Conservation (phyloP, 1,284 basidiomycete genomes). For the Cutaneotrichosporon daszewskae region DNA sequence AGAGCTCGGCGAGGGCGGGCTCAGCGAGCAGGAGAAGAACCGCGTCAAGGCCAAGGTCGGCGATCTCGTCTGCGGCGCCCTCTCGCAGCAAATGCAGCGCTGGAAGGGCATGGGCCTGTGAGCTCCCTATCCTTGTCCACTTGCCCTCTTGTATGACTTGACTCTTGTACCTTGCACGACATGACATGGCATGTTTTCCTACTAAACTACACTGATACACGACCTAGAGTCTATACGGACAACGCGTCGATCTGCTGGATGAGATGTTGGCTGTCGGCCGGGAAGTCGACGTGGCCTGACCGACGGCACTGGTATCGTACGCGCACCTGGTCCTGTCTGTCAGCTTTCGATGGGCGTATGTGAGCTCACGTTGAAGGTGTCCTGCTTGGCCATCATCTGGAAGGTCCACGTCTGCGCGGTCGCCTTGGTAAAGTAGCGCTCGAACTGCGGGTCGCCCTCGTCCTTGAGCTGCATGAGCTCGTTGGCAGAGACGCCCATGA, state of each 20-base stretch:
- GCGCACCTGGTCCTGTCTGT: constrained; percentile 62
- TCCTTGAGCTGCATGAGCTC: constrained; percentile 71
- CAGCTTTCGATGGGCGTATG: constrained; percentile 1
- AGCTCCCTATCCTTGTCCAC: not conserved
- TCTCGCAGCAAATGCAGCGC: constrained; percentile 30
- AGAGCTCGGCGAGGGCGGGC: constrained; percentile 31
- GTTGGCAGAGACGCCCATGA: constrained; percentile 77
- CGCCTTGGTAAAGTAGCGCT: constrained; percentile 60
- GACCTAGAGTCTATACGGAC: constrained; percentile 16
- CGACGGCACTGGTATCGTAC: constrained; percentile 75
- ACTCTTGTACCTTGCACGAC: not conserved
- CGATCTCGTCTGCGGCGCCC: constrained; percentile 26
- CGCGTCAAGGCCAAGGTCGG: constrained; percentile 9
- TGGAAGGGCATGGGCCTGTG: constrained; percentile 24
- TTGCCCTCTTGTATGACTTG: not conserved
- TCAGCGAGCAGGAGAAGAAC: constrained; percentile 25
- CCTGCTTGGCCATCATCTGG: constrained; percentile 79
- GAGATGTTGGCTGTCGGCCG: constrained; percentile 61
- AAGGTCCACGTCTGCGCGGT: constrained; percentile 73
- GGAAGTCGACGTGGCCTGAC: constrained; percentile 64
- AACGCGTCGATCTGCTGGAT: constrained; percentile 51
- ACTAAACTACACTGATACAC: not conserved
- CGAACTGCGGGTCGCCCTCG: constrained; percentile 61
- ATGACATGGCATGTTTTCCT: not conserved
- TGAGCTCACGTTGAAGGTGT: constrained; percentile 69